Conservation (phyloP, 257 asterid genomes). For the Cinchona pubescens region DNA sequence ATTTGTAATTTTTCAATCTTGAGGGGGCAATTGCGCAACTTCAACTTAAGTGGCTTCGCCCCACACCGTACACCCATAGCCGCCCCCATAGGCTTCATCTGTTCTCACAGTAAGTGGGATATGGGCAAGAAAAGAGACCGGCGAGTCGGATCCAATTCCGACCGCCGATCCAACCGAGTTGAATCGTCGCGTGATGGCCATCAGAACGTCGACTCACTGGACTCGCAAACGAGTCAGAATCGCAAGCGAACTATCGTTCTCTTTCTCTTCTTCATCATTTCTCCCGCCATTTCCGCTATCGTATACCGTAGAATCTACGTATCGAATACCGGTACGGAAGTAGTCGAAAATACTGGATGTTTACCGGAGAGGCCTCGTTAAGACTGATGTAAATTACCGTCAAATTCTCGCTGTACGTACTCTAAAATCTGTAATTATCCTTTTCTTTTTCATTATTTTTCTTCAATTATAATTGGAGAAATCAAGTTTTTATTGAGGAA, state of each 20-base stretch:
- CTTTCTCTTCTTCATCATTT: slow-evolving; percentile 36
- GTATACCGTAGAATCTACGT: slow-evolving; percentile 39
- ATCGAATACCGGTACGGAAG: slow-evolving; percentile 12
- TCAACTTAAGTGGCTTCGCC: too few relatives aligned
- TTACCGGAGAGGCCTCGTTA: slow-evolving; percentile 51
- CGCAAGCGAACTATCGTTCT: slow-evolving; percentile 25
- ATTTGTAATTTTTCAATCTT: too few relatives aligned
- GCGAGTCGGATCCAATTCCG: slow-evolving; percentile 34
- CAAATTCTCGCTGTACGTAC: slow-evolving; percentile 63
- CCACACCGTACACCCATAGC: too few relatives aligned
- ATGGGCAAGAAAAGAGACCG: slow-evolving; percentile 69
- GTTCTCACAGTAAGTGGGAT: too few relatives aligned
- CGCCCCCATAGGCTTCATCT: too few relatives aligned
- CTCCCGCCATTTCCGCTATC: slow-evolving; percentile 49
- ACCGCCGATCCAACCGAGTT: slow-evolving; percentile 18
- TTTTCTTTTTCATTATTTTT: slow-evolving; percentile 2
- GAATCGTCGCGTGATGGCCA: slow-evolving; percentile 15
- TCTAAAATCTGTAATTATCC: neutral
- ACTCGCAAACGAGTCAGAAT: slow-evolving; percentile 23
- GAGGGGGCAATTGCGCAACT: too few relatives aligned
- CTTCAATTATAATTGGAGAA: neutral
- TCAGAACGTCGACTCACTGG: slow-evolving; percentile 23
- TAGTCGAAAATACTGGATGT: slow-evolving; percentile 35
- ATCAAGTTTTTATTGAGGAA: neutral
- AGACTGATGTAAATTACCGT: slow-evolving; percentile 45